Evolutionary conservation across 140 eudicot genomes (phyloP).

Genomic region (Stevia rebaudiana): DNA sequence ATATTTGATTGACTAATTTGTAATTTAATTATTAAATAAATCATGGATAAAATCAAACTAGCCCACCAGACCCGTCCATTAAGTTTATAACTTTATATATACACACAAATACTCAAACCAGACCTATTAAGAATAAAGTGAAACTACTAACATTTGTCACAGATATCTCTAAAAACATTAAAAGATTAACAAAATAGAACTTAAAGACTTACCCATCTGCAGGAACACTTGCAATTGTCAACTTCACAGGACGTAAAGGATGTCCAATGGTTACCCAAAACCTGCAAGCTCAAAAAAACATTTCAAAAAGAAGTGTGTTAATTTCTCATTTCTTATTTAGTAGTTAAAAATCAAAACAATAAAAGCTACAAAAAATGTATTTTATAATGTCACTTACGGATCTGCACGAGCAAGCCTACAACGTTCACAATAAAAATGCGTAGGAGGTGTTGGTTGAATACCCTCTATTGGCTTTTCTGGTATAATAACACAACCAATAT

Average conservation of each 20-base stretch:
- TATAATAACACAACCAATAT: conserved; percentile 70
- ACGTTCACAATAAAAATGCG: conserved; percentile 69
- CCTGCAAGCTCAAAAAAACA: conserved; percentile 47
- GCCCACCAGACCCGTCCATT: not conserved
- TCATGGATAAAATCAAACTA: not conserved
- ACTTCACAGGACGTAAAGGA: conserved; percentile 74
- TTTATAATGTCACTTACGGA: conserved; percentile 67
- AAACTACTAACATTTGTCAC: not conserved
- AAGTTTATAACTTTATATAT: not conserved
- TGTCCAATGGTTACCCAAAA: conserved; percentile 68
- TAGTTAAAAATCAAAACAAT: not conserved
- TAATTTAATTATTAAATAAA: not conserved
- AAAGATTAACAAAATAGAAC: not conserved
- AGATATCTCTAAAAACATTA: not conserved
- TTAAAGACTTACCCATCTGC: conserved; percentile 72
- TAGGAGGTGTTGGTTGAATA: conserved; percentile 56
- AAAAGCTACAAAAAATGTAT: not conserved
- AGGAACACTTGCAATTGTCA: conserved; percentile 55
- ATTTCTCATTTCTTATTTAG: not conserved
- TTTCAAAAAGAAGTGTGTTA: not conserved
- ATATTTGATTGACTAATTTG: not conserved
- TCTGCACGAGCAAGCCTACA: conserved; percentile 92
- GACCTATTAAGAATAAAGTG: not conserved
- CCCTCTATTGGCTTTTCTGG: conserved; percentile 82
- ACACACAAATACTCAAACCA: not conserved